phyloP scores from a whole-genome alignment of 176 grass and related monocot genomes.

The Puccinellia tenuiflora region DNA sequence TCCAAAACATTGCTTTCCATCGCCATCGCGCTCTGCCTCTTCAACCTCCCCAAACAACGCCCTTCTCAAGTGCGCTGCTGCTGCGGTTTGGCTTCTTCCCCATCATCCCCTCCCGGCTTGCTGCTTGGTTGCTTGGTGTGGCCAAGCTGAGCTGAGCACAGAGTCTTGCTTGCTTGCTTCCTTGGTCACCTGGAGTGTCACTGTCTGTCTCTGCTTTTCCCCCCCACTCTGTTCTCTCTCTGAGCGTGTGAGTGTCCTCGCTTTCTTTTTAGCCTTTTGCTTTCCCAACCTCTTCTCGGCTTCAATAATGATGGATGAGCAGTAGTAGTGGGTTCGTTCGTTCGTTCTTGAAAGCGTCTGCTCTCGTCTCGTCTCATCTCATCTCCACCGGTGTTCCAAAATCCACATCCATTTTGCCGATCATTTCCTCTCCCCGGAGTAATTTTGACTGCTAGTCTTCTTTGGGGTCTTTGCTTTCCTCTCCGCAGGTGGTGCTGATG shows the following conservation, averaged over 20 bases:
- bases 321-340: background rate
- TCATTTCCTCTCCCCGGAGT: conserved; percentile 3
- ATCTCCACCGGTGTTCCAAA: background rate
- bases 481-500: background rate
- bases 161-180: background rate
- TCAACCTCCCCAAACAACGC: background rate
- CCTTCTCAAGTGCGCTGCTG: background rate
- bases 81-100: background rate
- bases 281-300: conserved; percentile 21
- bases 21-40: conserved; percentile 3
- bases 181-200: conserved; percentile 33
- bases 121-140: background rate
- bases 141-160: background rate
- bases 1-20: conserved; percentile 12
- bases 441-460: conserved; percentile 3
- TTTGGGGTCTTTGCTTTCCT: background rate
- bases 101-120: background rate
- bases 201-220: conserved; percentile 10
- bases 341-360: conserved; percentile 12
- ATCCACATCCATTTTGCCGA: background rate
- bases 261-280: background rate
- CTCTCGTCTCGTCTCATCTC: background rate
- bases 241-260: background rate
- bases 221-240: background rate
- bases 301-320: conserved; percentile 17